Conservation (phyloP, 78 protist genomes). For the Guillardia theta region DNA sequence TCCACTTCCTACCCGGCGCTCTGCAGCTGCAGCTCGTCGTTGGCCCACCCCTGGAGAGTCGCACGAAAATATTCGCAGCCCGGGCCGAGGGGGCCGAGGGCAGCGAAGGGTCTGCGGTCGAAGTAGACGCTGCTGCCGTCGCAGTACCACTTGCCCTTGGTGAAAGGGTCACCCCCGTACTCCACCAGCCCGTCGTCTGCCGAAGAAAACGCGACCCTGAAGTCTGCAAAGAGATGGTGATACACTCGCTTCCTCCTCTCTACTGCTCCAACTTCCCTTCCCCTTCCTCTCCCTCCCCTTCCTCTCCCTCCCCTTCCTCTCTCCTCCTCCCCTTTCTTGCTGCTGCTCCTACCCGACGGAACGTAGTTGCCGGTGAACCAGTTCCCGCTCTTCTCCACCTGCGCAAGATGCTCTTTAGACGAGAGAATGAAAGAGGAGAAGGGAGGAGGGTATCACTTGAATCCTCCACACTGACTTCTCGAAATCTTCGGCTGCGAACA, state of each 20-base stretch:
- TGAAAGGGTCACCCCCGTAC: not conserved
- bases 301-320: not conserved
- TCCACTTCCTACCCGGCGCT: too few relatives aligned
- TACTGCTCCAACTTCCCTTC: not conserved
- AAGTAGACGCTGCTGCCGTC: slow-evolving; percentile 1
- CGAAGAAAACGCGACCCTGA: not conserved
- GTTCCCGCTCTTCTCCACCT: slow-evolving; percentile 36
- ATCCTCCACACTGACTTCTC: not conserved
- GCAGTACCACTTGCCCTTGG: slow-evolving; percentile 1
- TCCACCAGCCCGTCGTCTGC: not conserved
- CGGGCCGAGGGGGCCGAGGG: not conserved
- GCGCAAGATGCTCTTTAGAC: not conserved
- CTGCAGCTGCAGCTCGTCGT: not conserved
- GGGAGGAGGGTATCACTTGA: not conserved
- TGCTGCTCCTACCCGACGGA: not conserved
- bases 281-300: not conserved
- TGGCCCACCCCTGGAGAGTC: not conserved
- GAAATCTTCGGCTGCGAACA: not conserved
- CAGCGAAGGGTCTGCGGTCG: not conserved
- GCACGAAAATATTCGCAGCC: not conserved
- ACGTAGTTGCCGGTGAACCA: slow-evolving; percentile 11
- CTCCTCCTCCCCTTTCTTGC: not conserved
- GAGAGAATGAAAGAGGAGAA: not conserved
- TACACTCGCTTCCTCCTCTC: not conserved
- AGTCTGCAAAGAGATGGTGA: not conserved